phyloP scores from a whole-genome alignment of 768 basidiomycete genomes.

The Fomitopsis serialis region DNA sequence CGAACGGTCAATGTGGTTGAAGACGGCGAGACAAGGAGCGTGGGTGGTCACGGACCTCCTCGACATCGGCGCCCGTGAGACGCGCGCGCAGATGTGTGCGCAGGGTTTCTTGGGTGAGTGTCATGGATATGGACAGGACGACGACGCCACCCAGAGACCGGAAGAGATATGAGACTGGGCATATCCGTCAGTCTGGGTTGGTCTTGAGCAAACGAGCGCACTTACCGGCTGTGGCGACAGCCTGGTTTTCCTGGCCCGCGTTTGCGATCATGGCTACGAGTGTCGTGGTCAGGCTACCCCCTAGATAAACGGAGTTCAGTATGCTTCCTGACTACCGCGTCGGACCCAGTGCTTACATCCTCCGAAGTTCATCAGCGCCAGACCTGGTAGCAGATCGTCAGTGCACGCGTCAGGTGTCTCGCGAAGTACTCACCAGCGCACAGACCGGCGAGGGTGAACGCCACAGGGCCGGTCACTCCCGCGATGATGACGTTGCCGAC shows the following conservation, averaged over 20 bases:
- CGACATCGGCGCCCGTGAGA: slow-evolving; percentile 36
- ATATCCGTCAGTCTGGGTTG: not conserved
- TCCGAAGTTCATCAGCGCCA: slow-evolving; percentile 16
- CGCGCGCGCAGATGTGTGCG: slow-evolving; percentile 35
- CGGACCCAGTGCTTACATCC: slow-evolving; percentile 11
- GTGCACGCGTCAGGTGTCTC: no score
- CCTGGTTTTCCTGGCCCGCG: slow-evolving; percentile 55
- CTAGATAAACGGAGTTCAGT: slow-evolving; percentile 23
- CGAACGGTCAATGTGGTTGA: no score
- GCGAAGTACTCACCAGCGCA: slow-evolving; percentile 31
- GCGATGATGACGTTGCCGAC: slow-evolving; percentile 33
- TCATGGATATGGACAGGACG: slow-evolving; percentile 51
- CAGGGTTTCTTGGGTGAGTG: slow-evolving; percentile 48
- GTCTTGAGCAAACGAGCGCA: not conserved
- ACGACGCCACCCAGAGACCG: slow-evolving; percentile 57
- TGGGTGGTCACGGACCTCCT: slow-evolving; percentile 41
- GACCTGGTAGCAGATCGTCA: slow-evolving; percentile 7
- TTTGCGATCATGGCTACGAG: slow-evolving; percentile 60
- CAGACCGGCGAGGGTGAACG: slow-evolving; percentile 33
- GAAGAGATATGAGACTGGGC: slow-evolving; percentile 58
- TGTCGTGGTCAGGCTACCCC: slow-evolving; percentile 48
- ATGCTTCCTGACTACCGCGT: not conserved
- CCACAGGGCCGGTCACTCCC: slow-evolving; percentile 34
- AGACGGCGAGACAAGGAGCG: not conserved
- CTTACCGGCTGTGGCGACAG: slow-evolving; percentile 58